A percentile compares a stretch with the other conserved stretches of the same genome.
These are phyloP conservation scores for Aspergillus olivimuriae DNA, from an alignment of 495 filamentous ascomycete species.

Conservation along the genomic window DNA sequence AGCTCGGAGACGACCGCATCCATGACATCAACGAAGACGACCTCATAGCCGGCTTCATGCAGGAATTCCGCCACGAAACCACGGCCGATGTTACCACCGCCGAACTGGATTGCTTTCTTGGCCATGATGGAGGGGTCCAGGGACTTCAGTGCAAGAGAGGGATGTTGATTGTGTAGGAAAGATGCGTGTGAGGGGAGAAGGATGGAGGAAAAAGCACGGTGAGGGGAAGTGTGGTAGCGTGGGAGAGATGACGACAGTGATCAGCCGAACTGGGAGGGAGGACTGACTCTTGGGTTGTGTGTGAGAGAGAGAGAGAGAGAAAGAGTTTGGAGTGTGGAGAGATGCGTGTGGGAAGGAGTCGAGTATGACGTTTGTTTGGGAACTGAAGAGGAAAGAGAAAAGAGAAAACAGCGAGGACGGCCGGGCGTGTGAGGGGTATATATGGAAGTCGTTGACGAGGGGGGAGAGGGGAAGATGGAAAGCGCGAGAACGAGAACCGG, in stretches of 20 bases:
- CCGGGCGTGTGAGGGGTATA: not conserved
- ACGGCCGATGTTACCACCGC: constrained; percentile 84
- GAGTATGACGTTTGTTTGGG: too few species aligned
- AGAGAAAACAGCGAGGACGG: not conserved
- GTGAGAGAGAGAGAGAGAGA: constrained; percentile 2
- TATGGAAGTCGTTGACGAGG: too few species aligned
- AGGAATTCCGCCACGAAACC: constrained; percentile 70
- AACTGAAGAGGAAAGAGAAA: constrained; percentile 2
- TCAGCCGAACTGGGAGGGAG: too few species aligned
- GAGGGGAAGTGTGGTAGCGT: too few species aligned
- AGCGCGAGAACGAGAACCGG: too few species aligned
- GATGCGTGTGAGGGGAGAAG: too few species aligned
- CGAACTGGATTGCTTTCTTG: constrained; percentile 88
- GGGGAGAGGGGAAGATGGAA: too few species aligned
- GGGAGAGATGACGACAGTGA: too few species aligned
- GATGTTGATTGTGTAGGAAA: too few species aligned
- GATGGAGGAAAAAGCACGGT: too few species aligned
- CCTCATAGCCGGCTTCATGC: constrained; percentile 70
- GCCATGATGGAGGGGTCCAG: constrained; percentile 50
- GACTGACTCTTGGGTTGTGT: too few species aligned
- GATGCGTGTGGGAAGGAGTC: not conserved
- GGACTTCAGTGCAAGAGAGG: too few species aligned
- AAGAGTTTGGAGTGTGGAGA: constrained; percentile 1
- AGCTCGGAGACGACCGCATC: constrained; percentile 69
- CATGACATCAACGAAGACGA: constrained; percentile 92